Base-by-base conservation (phyloP, 306 rosid genomes). In the Argentina anserina region DNA sequence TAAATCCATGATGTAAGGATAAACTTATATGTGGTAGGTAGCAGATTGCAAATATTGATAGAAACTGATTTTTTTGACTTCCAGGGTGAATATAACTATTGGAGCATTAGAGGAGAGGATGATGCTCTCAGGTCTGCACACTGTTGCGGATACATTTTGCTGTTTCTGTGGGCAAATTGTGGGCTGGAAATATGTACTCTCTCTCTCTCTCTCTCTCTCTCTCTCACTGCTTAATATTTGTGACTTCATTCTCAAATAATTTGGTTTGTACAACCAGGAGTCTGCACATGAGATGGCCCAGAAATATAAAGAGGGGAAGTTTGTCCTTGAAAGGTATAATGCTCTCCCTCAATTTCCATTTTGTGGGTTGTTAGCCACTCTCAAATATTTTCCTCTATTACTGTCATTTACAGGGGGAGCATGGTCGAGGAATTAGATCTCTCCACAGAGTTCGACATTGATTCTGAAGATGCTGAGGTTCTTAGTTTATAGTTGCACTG, bases 101-200 rank as follows among this genome's bases (percentile, higher is more conserved):
- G 98, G 98, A 69, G 79, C 76, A 40, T 76, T 71, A 13, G 97
- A 87, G 85, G 93, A 90, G 77, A 87, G 97, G 85, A 2, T 61
- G 80, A 93, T 93, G 97, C 80, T 86, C 36, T 93, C 98, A 14
- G 97, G 98, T 78, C 39, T 85, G 76, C 98, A 90, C 80, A 86
- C 87, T 28, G 97, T 93, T 55, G 88, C 86, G 1, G 98, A 93
- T 70, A 83, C 86, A 61, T 90, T 89, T 87, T 93, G 97, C 84
- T 93, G 98, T 83, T 78, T 76, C 59, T 93, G 98, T 74, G 96
- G 98, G 62, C 97, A 93, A 77, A 90, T 89, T 33, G 81, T 90
- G n/a, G 98, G 98, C 67, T 93, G 98, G 98, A 93, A 93, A 93
- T 93, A 93, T 72, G 93, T 93, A 89, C 71, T 79, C 78, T 69